These are phyloP conservation scores for Saccharomyces hybrid DNA, from an alignment of 1,139 yeast species.

Conservation along the genomic window DNA sequence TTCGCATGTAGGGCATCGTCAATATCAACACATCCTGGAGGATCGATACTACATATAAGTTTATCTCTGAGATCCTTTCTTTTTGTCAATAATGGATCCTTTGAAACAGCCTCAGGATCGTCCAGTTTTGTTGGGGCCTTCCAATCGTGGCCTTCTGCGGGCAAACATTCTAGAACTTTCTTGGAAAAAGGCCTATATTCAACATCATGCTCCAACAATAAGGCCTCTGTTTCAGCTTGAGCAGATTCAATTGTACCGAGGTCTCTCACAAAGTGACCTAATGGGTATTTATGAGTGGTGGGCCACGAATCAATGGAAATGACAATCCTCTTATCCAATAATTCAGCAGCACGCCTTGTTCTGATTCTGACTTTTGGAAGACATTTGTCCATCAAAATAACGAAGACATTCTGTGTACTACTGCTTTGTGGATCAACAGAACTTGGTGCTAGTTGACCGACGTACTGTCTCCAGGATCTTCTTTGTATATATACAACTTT, in stretches of 20 bases:
- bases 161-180: slow-evolving; percentile 85
- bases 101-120: slow-evolving; percentile 39
- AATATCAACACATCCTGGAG: slow-evolving; percentile 97
- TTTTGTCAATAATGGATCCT: slow-evolving; percentile 52
- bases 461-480: slow-evolving; percentile 94
- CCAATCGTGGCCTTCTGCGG: slow-evolving; percentile 92
- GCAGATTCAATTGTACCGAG: slow-evolving; percentile 88
- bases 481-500: slow-evolving; percentile 80
- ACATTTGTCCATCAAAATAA: slow-evolving; percentile 79
- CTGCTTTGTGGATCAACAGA: slow-evolving; percentile 51
- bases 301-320: slow-evolving; percentile 94
- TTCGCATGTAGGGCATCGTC: slow-evolving; percentile 96
- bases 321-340: slow-evolving; percentile 82
- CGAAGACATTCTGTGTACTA: slow-evolving; percentile 73
- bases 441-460: slow-evolving; percentile 84
- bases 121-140: slow-evolving; percentile 61
- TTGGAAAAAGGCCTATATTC: slow-evolving; percentile 95
- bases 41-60: slow-evolving; percentile 92
- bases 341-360: slow-evolving; percentile 77
- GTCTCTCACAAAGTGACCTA: slow-evolving; percentile 88
- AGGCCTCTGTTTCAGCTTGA: slow-evolving; percentile 94
- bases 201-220: slow-evolving; percentile 88
- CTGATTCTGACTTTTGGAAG: slow-evolving; percentile 82
- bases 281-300: slow-evolving; percentile 72
- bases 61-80: slow-evolving; percentile 84